Percentiles rank a stretch among this genome's conserved stretches.
These are phyloP conservation scores for Dioszegia aurantiaca DNA, from an alignment of 768 basidiomycete genomes.

Conservation along the genomic window DNA sequence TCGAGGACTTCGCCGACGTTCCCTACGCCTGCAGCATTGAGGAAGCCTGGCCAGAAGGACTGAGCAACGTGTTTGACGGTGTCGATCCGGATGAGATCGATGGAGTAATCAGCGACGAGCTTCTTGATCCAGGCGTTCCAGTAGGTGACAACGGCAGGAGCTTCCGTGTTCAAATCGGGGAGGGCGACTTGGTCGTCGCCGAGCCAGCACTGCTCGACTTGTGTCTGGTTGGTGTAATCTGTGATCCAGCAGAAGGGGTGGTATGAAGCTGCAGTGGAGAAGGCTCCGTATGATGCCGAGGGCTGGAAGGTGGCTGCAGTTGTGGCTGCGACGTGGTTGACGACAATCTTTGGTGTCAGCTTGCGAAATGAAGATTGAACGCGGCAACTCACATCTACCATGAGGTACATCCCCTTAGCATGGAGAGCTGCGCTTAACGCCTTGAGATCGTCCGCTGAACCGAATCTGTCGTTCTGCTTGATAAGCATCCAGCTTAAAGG, in stretches of 20 bases:
- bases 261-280: conserved; percentile 59
- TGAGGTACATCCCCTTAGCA: conserved; percentile 74
- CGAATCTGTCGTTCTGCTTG: conserved; percentile 62
- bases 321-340: conserved; percentile 76
- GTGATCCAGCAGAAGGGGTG: conserved; percentile 72
- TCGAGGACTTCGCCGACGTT: conserved; percentile 74
- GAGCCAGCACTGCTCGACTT: conserved; percentile 76
- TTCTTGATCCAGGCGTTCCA: conserved; percentile 69
- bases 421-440: conserved; percentile 67
- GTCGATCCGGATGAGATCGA: conserved; percentile 82
- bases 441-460: conserved; percentile 69
- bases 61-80: conserved; percentile 63
- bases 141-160: conserved; percentile 61
- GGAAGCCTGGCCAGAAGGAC: conserved; percentile 74
- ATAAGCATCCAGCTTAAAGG: neutral
- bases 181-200: conserved; percentile 72
- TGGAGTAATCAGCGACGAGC: conserved; percentile 67
- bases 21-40: conserved; percentile 72
- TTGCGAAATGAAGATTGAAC: neutral
- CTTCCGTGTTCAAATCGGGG: conserved; percentile 74
- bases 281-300: conserved; percentile 36
- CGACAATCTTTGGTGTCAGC: conserved; percentile 54
- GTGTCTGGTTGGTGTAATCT: conserved; percentile 66
- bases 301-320: conserved; percentile 62
- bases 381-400: conserved; percentile 63